Evolutionary conservation across 1,139 yeast genomes (phyloP).

Genomic region (Pichia terricola): DNA sequence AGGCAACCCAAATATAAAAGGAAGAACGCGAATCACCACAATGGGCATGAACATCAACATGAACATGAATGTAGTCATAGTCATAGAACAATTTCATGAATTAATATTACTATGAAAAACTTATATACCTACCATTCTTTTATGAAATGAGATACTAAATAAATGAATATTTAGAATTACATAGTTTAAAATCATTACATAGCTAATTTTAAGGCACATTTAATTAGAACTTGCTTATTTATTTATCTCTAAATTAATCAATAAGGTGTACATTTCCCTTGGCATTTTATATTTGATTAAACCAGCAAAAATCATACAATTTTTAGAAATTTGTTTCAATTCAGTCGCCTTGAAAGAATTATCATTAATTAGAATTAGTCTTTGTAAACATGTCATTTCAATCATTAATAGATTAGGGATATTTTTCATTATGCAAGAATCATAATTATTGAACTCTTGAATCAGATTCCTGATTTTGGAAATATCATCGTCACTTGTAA

Average conservation of each 20-base stretch:
- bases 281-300: slow-evolving; percentile 96
- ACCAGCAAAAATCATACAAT: slow-evolving; percentile 92
- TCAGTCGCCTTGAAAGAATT: slow-evolving; percentile 34
- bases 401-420: slow-evolving; percentile 74
- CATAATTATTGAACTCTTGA: slow-evolving; percentile 49
- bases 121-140: no score
- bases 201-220: neutral
- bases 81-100: neutral
- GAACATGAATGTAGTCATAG: slow-evolving; percentile 8
- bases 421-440: slow-evolving; percentile 67
- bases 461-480: slow-evolving; percentile 44
- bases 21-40: neutral
- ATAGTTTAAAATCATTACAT: neutral
- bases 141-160: no score
- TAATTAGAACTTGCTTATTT: slow-evolving; percentile 16
- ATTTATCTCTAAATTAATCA: slow-evolving; percentile 62
- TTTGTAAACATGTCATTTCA: slow-evolving; percentile 70
- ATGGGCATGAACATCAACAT: slow-evolving; percentile 2
- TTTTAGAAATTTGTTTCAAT: slow-evolving; percentile 61
- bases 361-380: slow-evolving; percentile 21
- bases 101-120: no score
- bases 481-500: slow-evolving; percentile 33
- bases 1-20: slow-evolving; percentile 52
- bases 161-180: neutral
- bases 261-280: slow-evolving; percentile 69